Evolutionary conservation across 75 land plant genomes (phyloP).

Genomic region (Selaginella moellendorffii): DNA sequence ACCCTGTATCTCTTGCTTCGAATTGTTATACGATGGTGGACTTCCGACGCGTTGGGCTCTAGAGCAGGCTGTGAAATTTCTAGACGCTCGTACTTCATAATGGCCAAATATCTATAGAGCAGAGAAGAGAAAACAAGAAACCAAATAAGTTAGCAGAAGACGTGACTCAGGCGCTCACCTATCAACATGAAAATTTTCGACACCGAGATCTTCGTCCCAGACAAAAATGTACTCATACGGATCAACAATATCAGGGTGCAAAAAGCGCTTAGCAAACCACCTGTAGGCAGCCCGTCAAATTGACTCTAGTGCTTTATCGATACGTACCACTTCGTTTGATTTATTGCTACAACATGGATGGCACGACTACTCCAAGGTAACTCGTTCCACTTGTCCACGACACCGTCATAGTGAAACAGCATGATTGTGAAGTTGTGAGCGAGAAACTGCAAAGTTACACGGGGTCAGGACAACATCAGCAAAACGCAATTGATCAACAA

Average conservation of each 20-base stretch:
- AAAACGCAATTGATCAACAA: not conserved
- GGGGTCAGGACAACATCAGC: not conserved
- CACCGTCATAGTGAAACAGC: not conserved
- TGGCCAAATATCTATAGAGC: conserved; percentile 45
- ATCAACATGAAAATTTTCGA: conserved; percentile 63
- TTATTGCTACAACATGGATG: not conserved
- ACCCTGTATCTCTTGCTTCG: conserved; percentile 26
- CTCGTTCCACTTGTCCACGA: not conserved
- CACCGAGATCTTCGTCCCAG: conserved; percentile 97
- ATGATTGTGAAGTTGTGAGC: not conserved
- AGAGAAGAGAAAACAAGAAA: too few species aligned
- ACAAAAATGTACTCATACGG: conserved; percentile 72
- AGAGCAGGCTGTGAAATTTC: conserved; percentile 96
- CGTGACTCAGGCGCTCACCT: too few species aligned
- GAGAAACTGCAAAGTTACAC: not conserved
- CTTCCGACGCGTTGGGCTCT: conserved; percentile 33
- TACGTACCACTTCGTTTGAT: not conserved
- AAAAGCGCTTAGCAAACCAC: conserved; percentile 98
- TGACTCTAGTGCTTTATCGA: too few species aligned
- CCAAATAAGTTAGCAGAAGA: too few species aligned
- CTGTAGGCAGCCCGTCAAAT: too few species aligned
- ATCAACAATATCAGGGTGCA: conserved; percentile 77
- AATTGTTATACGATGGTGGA: conserved; percentile 65
- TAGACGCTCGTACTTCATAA: conserved; percentile 64
- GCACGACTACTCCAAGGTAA: not conserved